Evolutionary conservation across 371 early-diverging fungal genomes (phyloP), one percentile per base, ranked within the genome.

Genomic region (Syncephalastrum monosporum): DNA sequence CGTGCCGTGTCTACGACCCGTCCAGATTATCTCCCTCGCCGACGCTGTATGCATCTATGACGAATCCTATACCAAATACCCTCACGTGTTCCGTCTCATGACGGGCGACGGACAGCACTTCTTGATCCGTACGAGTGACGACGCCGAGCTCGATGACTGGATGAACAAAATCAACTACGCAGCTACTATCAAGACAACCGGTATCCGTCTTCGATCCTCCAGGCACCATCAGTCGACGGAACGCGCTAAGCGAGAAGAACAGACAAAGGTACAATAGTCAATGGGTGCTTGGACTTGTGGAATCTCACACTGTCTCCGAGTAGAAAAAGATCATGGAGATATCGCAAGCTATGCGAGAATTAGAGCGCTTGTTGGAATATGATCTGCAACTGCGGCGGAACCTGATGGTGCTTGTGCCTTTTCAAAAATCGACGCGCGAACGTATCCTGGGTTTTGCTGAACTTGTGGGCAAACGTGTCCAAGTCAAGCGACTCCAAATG

Each of bases 141-240:
- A 88, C 64, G 75, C 72, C 33, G 87, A 88, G 8, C 83, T 91
- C 77, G 85, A 86, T 24, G 89, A 91, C 55, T 92, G 92, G 92
- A 89, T 92, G 82, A 65, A 78, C 24, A 85, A 86, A 49, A 85
- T 92, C 53, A 92, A 92, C 68, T 90, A 89, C 63, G 89, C 90
- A 0, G 86, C 91, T 4, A 81, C 89, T 0, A 79, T 87, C 63
- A 91, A 90, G 59, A 82, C 88, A 5, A 79, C 78, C 13, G 86
- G 81, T 5, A 72, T 86, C 0, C 77, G 82, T 21, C 65, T 86
- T 16, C 71, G 84, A 44, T 66, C 65, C 0, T 68, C 67, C 49
- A 57, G 61, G 50, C 56, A 61, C 24, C 47, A 56, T 47, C 57
- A 73, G 58, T 42, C 65, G 27, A 54, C 42, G 56, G 70, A 48